phyloP scores from a whole-genome alignment of 805 yeast genomes.

The Candida multigemmis region DNA sequence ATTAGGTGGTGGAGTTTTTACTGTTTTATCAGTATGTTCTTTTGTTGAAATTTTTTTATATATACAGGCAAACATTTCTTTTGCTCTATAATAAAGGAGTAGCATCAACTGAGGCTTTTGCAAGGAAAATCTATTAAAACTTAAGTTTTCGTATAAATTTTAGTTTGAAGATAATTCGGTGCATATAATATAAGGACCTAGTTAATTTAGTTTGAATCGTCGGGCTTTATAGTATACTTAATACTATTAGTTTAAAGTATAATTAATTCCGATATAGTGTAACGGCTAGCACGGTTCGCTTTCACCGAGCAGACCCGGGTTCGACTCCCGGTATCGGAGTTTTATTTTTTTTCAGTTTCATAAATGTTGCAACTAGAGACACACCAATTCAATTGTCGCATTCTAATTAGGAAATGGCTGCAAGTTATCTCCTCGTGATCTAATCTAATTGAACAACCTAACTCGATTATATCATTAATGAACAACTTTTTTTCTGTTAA shows the following conservation, averaged over 20 bases:
- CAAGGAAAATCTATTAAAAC: too few species aligned
- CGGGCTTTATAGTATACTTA: too few species aligned
- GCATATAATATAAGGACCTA: too few species aligned
- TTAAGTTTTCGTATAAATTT: too few species aligned
- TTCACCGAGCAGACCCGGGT: conserved; percentile 60
- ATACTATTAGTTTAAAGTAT: background rate
- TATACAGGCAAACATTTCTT: too few species aligned
- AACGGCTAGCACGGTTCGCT: conserved; percentile 48
- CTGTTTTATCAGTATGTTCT: too few species aligned
- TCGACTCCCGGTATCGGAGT: conserved; percentile 83
- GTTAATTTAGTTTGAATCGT: too few species aligned
- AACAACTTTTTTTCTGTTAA: conserved; percentile 4
- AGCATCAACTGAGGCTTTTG: too few species aligned
- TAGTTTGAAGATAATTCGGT: too few species aligned
- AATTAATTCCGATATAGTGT: conserved; percentile 36
- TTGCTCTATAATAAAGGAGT: too few species aligned
- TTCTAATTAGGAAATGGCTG: conserved; percentile 3
- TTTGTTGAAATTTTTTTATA: too few species aligned
- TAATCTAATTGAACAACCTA: background rate
- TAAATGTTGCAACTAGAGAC: background rate
- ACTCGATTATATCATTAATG: conserved; percentile 1
- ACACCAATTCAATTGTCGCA: conserved; percentile 3
- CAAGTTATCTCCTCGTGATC: conserved; percentile 1
- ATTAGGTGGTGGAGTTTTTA: too few species aligned
- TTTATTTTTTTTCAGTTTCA: conserved; percentile 2